A percentile compares a stretch with the other conserved stretches of the same genome.
phyloP scores from a whole-genome alignment of 495 filamentous ascomycete genomes.

The Cairneyella variabilis region DNA sequence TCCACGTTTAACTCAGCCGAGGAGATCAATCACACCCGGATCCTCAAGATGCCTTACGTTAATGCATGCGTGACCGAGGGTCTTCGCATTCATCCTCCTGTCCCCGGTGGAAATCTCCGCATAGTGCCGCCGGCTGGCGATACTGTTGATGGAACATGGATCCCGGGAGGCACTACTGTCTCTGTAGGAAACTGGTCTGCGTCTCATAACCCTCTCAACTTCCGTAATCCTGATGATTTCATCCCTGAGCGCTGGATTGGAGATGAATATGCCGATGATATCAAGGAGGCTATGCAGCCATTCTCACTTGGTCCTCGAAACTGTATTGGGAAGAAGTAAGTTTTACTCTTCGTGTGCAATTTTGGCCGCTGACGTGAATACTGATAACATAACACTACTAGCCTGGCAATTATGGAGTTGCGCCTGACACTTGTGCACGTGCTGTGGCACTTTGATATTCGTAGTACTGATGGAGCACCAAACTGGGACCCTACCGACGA shows the following conservation, averaged over 20 bases:
- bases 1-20: conserved; percentile 32
- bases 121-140: conserved; percentile 27
- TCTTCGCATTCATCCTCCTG: conserved; percentile 36
- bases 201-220: background rate
- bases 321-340: conserved; percentile 48
- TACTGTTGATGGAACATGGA: conserved; percentile 4
- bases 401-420: no score
- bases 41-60: conserved; percentile 26
- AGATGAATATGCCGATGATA: conserved; percentile 28
- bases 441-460: no score
- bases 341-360: no score
- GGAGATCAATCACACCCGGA: conserved; percentile 34
- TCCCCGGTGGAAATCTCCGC: conserved; percentile 45
- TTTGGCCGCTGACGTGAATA: no score
- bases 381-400: no score
- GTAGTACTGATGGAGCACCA: no score
- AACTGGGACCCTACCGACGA: no score
- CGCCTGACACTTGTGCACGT: no score
- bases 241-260: conserved; percentile 35
- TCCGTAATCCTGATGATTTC: conserved; percentile 22
- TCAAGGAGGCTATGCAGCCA: conserved; percentile 43
- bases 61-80: conserved; percentile 32
- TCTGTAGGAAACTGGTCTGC: background rate
- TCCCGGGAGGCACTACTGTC: conserved; percentile 9
- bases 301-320: conserved; percentile 56